A percentile compares a stretch with the other conserved stretches of the same genome.
phyloP scores from a whole-genome alignment of 192 early-diverging fungal genomes.

The Thoreauomyces humboldtii region DNA sequence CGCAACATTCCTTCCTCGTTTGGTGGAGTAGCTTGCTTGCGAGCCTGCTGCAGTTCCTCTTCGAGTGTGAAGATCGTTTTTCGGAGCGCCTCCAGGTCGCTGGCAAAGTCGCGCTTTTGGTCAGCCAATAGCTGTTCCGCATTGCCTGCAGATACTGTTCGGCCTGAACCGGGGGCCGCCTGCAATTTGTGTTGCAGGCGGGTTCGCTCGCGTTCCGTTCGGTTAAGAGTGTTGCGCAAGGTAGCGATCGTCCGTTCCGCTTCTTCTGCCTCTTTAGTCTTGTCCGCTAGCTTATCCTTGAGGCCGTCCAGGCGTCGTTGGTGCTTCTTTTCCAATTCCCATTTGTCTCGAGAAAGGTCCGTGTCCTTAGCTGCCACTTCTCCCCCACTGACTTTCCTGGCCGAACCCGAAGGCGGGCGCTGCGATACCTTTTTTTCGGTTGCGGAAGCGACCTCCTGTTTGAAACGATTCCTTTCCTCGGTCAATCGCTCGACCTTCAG shows the following conservation, averaged over 20 bases:
- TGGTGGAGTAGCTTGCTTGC: too few relatives aligned
- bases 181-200: slow-evolving; percentile 26
- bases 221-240: slow-evolving; percentile 11
- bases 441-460: neutral
- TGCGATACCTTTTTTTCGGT: too few relatives aligned
- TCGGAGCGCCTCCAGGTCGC: slow-evolving; percentile 3
- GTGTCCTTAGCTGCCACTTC: neutral
- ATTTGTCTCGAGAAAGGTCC: slow-evolving; percentile 21
- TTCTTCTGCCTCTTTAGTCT: slow-evolving; percentile 20
- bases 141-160: too few relatives aligned
- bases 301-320: slow-evolving; percentile 27
- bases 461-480: slow-evolving; percentile 6
- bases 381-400: too few relatives aligned
- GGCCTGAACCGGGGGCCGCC: too few relatives aligned
- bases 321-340: slow-evolving; percentile 41
- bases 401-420: too few relatives aligned
- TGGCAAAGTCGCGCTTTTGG: neutral
- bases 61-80: neutral
- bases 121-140: neutral
- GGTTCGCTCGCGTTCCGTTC: slow-evolving; percentile 25
- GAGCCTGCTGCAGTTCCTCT: too few relatives aligned
- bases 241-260: neutral
- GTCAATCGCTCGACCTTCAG: slow-evolving; percentile 7
- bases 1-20: neutral
- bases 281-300: slow-evolving; percentile 34